Evolutionary conservation across 2,329 filamentous ascomycete genomes (phyloP).

Genomic region (Drechslerella dactyloides): DNA sequence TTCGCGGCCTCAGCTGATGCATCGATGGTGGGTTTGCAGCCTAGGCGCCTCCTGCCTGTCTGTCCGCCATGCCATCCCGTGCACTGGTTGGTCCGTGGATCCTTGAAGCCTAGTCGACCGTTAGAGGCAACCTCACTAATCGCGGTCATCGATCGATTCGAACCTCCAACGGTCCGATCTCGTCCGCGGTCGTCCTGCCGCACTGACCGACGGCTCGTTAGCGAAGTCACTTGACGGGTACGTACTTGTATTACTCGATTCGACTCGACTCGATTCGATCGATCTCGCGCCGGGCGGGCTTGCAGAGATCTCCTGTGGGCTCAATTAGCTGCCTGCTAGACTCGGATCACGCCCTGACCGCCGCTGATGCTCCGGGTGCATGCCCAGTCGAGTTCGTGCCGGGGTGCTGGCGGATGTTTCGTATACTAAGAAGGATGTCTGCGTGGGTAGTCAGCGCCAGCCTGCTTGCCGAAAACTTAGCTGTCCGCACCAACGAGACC

Average conservation of each 20-base stretch:
- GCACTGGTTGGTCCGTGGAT: not conserved
- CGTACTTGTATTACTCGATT: not conserved
- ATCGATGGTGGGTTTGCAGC: not conserved
- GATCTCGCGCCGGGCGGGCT: not conserved
- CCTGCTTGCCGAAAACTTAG: constrained; percentile 49
- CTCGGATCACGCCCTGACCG: not conserved
- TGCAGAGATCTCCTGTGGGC: not conserved
- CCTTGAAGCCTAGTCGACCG: not conserved
- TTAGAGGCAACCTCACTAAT: not conserved
- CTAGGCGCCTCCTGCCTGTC: constrained; percentile 7
- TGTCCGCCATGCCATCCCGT: constrained; percentile 1
- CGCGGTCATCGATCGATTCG: not conserved
- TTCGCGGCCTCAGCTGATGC: no score
- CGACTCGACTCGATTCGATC: not conserved
- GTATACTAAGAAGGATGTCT: not conserved
- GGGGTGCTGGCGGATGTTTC: not conserved
- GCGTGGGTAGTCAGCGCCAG: constrained; percentile 34
- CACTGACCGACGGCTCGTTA: not conserved
- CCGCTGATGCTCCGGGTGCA: not conserved
- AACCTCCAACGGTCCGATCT: not conserved
- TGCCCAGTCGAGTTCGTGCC: not conserved
- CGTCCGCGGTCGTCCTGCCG: not conserved
- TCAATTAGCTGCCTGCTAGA: not conserved
- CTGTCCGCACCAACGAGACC: constrained; percentile 44
- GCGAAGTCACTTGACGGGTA: not conserved